These are phyloP conservation scores for Phycomyces blakesleeanus DNA, from an alignment of 192 early-diverging fungal species.

Conservation along the genomic window DNA sequence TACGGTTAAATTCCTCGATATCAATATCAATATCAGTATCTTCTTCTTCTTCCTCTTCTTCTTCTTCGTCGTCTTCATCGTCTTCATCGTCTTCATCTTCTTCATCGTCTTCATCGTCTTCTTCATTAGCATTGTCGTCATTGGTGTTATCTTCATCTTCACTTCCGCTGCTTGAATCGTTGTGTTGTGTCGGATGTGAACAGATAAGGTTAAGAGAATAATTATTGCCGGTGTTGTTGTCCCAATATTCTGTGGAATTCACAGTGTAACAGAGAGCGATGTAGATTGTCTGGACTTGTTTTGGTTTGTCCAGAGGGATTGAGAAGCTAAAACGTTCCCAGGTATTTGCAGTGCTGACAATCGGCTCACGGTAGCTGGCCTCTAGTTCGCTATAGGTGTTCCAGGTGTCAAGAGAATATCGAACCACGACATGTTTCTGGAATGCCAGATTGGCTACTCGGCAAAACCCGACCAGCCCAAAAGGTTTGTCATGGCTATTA, in stretches of 20 bases:
- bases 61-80: too few relatives aligned
- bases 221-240: constrained; percentile 90
- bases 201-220: constrained; percentile 60
- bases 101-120: too few relatives aligned
- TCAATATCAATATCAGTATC: not conserved
- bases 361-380: constrained; percentile 59
- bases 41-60: constrained; percentile 1
- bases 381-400: constrained; percentile 54
- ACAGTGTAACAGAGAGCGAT: constrained; percentile 70
- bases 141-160: not conserved
- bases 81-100: too few relatives aligned
- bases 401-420: constrained; percentile 82
- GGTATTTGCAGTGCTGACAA: constrained; percentile 27
- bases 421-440: constrained; percentile 70
- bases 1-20: not conserved
- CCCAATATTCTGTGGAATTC: constrained; percentile 77
- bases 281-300: constrained; percentile 41
- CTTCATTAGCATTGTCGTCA: too few relatives aligned
- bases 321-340: constrained; percentile 19
- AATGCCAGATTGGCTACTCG: constrained; percentile 87
- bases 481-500: not conserved
- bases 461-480: constrained; percentile 47
- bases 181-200: not conserved
- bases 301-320: constrained; percentile 11
- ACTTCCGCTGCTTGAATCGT: not conserved